Evolutionary conservation across 371 early-diverging fungal genomes (phyloP).

Genomic region (Lichtheimia corymbifera): DNA sequence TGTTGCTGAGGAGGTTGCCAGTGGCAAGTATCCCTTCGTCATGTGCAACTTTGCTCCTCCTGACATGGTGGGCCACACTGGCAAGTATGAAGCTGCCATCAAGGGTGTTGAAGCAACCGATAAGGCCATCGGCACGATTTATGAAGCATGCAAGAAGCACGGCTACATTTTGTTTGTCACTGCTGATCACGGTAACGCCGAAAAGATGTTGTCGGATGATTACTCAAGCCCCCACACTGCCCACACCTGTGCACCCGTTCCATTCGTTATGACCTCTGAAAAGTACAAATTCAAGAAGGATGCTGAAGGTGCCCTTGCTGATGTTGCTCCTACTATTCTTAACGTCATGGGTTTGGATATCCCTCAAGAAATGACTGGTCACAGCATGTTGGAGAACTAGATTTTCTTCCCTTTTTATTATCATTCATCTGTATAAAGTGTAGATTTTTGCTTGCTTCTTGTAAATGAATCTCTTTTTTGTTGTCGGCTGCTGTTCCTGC

Average conservation of each 20-base stretch:
- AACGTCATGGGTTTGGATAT: conserved; percentile 88
- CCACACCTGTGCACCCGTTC: conserved; percentile 93
- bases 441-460: too few relatives aligned
- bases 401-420: not conserved
- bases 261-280: conserved; percentile 85
- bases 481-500: too few relatives aligned
- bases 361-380: conserved; percentile 98
- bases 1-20: conserved; percentile 82
- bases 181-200: conserved; percentile 99
- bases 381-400: conserved; percentile 40
- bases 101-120: conserved; percentile 96
- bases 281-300: conserved; percentile 54
- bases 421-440: too few relatives aligned
- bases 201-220: conserved; percentile 95
- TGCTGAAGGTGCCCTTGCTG: conserved; percentile 82
- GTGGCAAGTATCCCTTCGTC: conserved; percentile 89
- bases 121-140: conserved; percentile 91
- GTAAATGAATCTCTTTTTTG: too few relatives aligned
- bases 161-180: conserved; percentile 96
- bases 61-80: conserved; percentile 99
- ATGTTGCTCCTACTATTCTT: conserved; percentile 99
- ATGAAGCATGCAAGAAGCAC: conserved; percentile 86
- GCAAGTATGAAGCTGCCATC: conserved; percentile 92
- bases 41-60: conserved; percentile 99
- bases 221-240: conserved; percentile 92